Base-by-base conservation (phyloP, 257 asterid genomes). In the Euphrasia confusa region DNA sequence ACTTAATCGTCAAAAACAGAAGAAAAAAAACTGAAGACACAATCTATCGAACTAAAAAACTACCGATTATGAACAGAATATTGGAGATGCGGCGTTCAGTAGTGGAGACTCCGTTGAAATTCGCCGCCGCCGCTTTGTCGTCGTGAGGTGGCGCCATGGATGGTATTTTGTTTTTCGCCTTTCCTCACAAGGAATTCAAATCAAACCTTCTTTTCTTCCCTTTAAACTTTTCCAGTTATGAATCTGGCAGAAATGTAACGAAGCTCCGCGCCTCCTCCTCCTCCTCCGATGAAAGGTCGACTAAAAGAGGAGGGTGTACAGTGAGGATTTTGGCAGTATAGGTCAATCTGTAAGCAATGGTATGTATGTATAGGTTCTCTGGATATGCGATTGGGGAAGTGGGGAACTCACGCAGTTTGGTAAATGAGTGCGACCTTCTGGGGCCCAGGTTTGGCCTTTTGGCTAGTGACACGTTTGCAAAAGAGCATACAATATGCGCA, bases 31-130 rank as follows among this genome's bases (percentile, higher is more conserved):
- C n/a, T 12, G 14, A 37, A 40, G 9, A 15, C 0, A 33, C n/a
- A n/a, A n/a, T n/a, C n/a, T n/a, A n/a, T n/a, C n/a, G 39, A 55
- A 56, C 13, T 66, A 40, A 50, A 63, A 3, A 61, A 59, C 14
- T 82, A 91, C 98, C 96, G 72, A 91, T 89, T 33, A 91, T 54
- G 78, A 91, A 68, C 77, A 91, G 86, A 68, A 91, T 27, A 47
- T 65, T 86, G 82, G 98, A 79, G 75, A 91, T 79, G 5, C 79
- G 84, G 48, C 79, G 78, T 52, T 57, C 62, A 60, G 77, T 68
- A 53, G 76, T 30, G 50, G 89, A 77, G 40, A 64, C 84, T 18
- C 53, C 85, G 59, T 59, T 64, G 77, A 77, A 72, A 54, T 55
- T 71, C 28, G 65, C 71, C 55, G 71, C 54, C n/a, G 13, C 11